These are phyloP conservation scores for Discostella stelligeroides DNA, from an alignment of 108 stramenopile species.

Conservation along the genomic window DNA sequence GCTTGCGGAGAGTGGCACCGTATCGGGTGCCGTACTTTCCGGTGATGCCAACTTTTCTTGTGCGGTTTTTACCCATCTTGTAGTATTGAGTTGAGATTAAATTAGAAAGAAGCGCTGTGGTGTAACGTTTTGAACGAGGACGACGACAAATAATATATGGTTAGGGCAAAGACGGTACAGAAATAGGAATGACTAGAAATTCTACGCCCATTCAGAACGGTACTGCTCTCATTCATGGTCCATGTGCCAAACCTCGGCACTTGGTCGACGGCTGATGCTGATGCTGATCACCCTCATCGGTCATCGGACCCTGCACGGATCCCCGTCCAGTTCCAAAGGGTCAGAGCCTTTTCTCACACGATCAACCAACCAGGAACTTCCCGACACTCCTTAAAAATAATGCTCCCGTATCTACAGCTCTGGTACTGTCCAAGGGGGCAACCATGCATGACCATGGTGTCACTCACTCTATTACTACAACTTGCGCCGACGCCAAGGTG, in stretches of 20 bases:
- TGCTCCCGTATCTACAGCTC: neutral
- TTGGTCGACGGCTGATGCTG: too few species aligned
- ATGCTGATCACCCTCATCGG: too few species aligned
- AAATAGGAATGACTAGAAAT: neutral
- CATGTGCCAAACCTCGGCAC: neutral
- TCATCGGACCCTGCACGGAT: too few species aligned
- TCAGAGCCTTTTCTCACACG: too few species aligned
- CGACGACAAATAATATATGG: neutral
- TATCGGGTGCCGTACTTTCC: conserved; percentile 99
- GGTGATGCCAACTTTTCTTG: conserved; percentile 99
- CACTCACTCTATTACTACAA: too few species aligned
- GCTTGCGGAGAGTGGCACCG: conserved; percentile 99
- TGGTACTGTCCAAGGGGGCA: neutral
- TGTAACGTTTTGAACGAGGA: neutral
- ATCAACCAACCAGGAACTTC: too few species aligned
- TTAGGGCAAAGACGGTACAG: neutral
- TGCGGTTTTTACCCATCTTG: conserved; percentile 95
- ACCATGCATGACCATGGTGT: conserved; percentile 10
- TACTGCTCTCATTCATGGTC: neutral
- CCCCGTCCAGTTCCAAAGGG: too few species aligned
- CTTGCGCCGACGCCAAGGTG: neutral
- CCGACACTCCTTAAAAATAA: too few species aligned
- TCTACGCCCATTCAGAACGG: neutral
- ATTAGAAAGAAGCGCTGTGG: neutral
- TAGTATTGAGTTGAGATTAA: neutral